Conservation (phyloP, 2,329 filamentous ascomycete genomes). For the Botrytis squamosa region DNA sequence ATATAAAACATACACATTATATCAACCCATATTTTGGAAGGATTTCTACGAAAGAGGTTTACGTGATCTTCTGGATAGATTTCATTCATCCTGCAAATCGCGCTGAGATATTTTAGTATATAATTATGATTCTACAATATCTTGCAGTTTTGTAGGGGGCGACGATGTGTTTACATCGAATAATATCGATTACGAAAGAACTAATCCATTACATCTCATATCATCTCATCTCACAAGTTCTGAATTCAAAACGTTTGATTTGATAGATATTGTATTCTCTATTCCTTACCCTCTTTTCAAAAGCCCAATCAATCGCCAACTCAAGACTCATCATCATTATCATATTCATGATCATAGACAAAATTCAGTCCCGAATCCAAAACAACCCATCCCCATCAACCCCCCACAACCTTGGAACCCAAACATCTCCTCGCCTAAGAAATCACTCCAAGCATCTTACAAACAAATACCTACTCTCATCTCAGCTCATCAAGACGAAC, state of each 20-base stretch:
- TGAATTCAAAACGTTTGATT: background rate
- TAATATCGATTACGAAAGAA: background rate
- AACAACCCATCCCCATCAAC: background rate
- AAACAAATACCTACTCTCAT: background rate
- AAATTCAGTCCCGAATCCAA: background rate
- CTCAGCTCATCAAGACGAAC: background rate
- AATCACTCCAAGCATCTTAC: background rate
- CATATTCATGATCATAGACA: too few species aligned
- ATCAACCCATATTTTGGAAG: too few species aligned
- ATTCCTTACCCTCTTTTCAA: background rate
- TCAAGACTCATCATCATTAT: background rate
- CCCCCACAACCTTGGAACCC: background rate
- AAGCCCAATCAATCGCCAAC: background rate
- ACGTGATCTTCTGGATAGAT: too few species aligned
- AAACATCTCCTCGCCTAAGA: background rate
- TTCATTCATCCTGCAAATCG: too few species aligned
- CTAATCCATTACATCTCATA: rapidly evolving
- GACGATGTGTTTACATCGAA: background rate
- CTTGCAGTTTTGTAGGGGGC: background rate
- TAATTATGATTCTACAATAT: background rate
- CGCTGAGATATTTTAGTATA: too few species aligned
- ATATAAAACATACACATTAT: too few species aligned
- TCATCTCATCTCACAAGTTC: background rate
- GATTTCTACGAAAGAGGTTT: too few species aligned
- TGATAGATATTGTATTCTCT: background rate